These are phyloP conservation scores for Fusarium sp. DNA, from an alignment of 2,329 filamentous ascomycete genomes.

Conservation along the genomic window DNA sequence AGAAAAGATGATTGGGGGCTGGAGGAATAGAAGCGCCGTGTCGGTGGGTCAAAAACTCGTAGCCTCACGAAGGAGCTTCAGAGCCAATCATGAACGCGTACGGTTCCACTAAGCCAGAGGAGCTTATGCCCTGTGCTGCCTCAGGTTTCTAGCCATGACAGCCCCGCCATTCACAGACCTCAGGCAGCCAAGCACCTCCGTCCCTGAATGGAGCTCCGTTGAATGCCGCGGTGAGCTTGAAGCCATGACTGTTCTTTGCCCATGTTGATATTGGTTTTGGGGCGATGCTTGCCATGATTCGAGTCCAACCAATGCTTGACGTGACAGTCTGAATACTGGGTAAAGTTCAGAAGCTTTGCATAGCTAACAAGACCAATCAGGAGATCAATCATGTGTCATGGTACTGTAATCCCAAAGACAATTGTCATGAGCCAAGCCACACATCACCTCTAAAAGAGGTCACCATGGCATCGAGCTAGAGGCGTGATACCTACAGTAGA, in stretches of 20 bases:
- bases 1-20: constrained; percentile 48
- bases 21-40: constrained; percentile 44
- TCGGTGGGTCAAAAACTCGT: constrained; percentile 39
- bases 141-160: constrained; percentile 32
- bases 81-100: constrained; percentile 40
- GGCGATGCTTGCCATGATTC: constrained; percentile 11
- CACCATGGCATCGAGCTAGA: constrained; percentile 36
- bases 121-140: constrained; percentile 36
- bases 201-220: constrained; percentile 5
- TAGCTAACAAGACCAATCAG: not conserved
- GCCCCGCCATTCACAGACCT: constrained; percentile 3
- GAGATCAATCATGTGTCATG: constrained; percentile 2
- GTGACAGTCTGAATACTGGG: not conserved
- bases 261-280: constrained; percentile 14
- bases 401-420: constrained; percentile 23
- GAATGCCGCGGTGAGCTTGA: constrained; percentile 7
- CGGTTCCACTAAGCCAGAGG: constrained; percentile 12
- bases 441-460: constrained; percentile 19
- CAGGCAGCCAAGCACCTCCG: not conserved
- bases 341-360: not conserved
- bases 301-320: not conserved
- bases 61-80: constrained; percentile 22
- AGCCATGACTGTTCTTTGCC: not conserved
- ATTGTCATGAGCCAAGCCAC: constrained; percentile 43
- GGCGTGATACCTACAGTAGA: constrained; percentile 45